Evolutionary conservation across 2,329 filamentous ascomycete species (phyloP).

Genomic region (Phaeosphaeria sp.): DNA sequence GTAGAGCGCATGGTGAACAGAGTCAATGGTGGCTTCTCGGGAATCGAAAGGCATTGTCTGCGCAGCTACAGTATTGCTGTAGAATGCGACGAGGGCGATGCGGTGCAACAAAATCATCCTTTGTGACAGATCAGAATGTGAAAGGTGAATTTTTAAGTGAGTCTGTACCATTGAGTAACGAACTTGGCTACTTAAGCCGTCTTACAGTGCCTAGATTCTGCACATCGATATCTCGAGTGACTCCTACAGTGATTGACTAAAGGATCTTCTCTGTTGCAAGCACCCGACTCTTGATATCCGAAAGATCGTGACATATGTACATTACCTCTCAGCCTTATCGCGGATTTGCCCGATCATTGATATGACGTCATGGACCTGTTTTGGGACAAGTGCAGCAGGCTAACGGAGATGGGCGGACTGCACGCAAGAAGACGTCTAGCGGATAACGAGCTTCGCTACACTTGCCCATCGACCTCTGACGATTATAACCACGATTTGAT

Average conservation of each 20-base stretch:
- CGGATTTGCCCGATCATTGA: neutral
- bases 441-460: too few relatives aligned
- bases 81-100: conserved; percentile 8
- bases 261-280: neutral
- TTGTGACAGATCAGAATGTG: neutral
- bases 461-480: too few relatives aligned
- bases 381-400: neutral
- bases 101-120: conserved; percentile 12
- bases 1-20: conserved; percentile 63
- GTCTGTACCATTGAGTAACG: neutral
- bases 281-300: neutral
- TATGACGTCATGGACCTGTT: neutral
- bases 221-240: neutral
- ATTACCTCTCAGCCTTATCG: neutral
- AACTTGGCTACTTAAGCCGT: neutral
- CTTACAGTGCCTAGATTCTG: neutral
- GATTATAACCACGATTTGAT: too few relatives aligned
- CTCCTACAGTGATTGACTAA: neutral
- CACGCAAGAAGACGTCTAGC: too few relatives aligned
- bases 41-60: conserved; percentile 56
- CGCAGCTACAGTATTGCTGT: conserved; percentile 7
- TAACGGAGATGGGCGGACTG: neutral
- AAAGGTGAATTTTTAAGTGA: neutral
- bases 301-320: neutral
- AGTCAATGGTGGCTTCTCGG: conserved; percentile 64